phyloP scores from a whole-genome alignment of 148 eudicot species.

The Drosera capensis region DNA sequence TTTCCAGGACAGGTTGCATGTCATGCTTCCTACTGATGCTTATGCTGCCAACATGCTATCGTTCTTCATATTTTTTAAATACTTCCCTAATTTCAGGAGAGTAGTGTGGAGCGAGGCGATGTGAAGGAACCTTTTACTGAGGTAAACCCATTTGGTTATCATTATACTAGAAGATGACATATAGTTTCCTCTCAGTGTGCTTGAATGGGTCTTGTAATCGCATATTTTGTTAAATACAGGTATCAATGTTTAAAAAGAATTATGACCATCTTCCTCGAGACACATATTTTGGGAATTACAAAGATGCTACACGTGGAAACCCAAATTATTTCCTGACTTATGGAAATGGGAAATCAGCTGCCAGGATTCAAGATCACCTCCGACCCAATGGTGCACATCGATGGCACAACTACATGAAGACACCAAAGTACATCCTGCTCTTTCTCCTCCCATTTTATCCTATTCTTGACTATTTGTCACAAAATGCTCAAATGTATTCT shows the following conservation, averaged over 20 bases:
- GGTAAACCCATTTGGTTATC: constrained; percentile 35
- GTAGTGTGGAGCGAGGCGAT: constrained; percentile 82
- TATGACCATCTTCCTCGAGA: constrained; percentile 86
- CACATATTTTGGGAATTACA: constrained; percentile 79
- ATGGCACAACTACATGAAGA: constrained; percentile 91
- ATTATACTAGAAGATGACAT: too few relatives aligned
- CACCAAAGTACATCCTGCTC: constrained; percentile 45
- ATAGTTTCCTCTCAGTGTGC: not conserved
- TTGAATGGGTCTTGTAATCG: not conserved
- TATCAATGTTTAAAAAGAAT: constrained; percentile 88
- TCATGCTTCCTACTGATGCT: too few relatives aligned
- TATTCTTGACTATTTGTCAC: not conserved
- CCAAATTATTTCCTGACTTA: constrained; percentile 82
- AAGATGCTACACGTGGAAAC: constrained; percentile 80
- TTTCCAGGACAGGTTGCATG: too few relatives aligned
- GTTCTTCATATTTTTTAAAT: constrained; percentile 1
- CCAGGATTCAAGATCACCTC: constrained; percentile 69
- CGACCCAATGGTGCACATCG: constrained; percentile 88
- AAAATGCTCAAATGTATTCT: not conserved
- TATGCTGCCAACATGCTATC: too few relatives aligned
- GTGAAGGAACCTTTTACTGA: constrained; percentile 81
- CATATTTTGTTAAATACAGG: constrained; percentile 15
- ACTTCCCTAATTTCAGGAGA: constrained; percentile 33
- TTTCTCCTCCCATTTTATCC: constrained; percentile 1
- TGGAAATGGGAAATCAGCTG: constrained; percentile 75